Base-by-base conservation (phyloP, 331 rosid species). In the Telfairia occidentalis region DNA sequence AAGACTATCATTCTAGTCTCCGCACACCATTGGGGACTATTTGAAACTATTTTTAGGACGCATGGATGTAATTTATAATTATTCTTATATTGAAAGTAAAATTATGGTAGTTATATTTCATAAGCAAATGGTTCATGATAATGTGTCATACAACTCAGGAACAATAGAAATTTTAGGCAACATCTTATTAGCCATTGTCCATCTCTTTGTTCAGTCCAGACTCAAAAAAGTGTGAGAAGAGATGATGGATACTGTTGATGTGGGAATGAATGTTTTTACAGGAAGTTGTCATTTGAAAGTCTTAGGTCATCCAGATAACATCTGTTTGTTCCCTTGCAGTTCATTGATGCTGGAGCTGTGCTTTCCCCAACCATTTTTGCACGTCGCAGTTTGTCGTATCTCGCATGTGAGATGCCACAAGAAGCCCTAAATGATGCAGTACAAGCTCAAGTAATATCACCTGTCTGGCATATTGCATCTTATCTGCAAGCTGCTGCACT, bases 341-440 rank as follows among this genome's bases (percentile, higher is more conserved):
- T 91, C 86, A 88, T 88, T 0, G 85, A 88, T 26, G 89, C 81
- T 3, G 96, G 89, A 49, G 86, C 92, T 26, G 87, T 91, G 90
- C 73, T 89, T 72, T 86, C 96, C 2, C 88, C 89, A 42, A 93
- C 96, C 0, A 86, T 84, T 61, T 87, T 82, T 28, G 98, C 90
- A 0, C 84, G 98, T 82, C 96, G 97, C n/a, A 85, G 98, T 89
- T 77, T 91, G 77, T 88, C 96, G 49, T 88, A 88, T 85, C 77
- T 94, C 76, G 89, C 92, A 88, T 89, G 73, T 53, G 96, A 88
- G 53, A 87, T 79, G 96, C 81, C 87, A 34, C 96, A 88, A 84
- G 96, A 88, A 87, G 98, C 96, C 60, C 93, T 89, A n/a, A 91
- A 89, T 40, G 98, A 94, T 63, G 96, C 96, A 3, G 83, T 91